Evolutionary conservation across 495 filamentous ascomycete species (phyloP).

Genomic region (Neurospora sp.): DNA sequence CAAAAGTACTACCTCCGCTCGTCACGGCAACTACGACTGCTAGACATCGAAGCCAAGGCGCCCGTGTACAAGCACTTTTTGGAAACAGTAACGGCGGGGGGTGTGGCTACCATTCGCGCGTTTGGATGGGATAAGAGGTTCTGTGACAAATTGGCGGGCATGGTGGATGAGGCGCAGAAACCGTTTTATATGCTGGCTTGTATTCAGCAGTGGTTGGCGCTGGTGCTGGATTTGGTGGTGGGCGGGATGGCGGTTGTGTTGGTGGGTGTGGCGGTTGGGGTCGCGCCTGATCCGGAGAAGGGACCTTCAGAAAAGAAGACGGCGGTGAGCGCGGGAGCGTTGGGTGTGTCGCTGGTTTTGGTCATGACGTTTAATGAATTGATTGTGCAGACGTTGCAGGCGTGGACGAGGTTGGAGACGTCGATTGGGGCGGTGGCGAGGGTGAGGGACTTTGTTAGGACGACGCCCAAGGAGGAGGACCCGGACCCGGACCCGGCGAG

Average conservation of each 20-base stretch:
- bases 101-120: constrained; percentile 39
- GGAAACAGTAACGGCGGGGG: constrained; percentile 30
- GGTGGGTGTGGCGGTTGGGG: constrained; percentile 26
- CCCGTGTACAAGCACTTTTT: constrained; percentile 32
- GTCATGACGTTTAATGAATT: constrained; percentile 18
- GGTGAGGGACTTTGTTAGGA: constrained; percentile 28
- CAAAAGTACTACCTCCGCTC: constrained; percentile 48
- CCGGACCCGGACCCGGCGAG: neutral
- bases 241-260: constrained; percentile 30
- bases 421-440: constrained; percentile 41
- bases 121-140: constrained; percentile 36
- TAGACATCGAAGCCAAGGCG: constrained; percentile 40
- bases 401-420: constrained; percentile 39
- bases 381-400: constrained; percentile 9
- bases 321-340: neutral
- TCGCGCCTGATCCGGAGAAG: neutral
- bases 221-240: constrained; percentile 37
- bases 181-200: constrained; percentile 43
- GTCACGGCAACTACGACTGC: constrained; percentile 45
- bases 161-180: constrained; percentile 44
- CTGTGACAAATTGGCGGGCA: constrained; percentile 34
- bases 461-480: neutral
- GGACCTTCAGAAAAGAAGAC: no score
- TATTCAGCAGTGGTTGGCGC: constrained; percentile 43
- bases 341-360: constrained; percentile 8